phyloP scores from a whole-genome alignment of 73 alveolate genomes.

The Paramecium bursaria region DNA sequence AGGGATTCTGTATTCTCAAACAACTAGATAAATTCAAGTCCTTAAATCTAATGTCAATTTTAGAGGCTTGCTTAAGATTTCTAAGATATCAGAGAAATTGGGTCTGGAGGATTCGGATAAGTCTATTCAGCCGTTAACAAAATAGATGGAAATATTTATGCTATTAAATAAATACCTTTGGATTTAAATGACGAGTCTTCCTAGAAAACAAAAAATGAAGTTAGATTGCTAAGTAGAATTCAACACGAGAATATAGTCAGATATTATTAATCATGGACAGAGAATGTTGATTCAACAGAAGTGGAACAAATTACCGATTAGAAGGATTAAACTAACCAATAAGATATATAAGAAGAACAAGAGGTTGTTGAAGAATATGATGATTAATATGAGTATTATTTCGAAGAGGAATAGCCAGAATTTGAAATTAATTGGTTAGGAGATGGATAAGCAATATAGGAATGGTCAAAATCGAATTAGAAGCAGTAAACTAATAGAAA shows the following conservation, averaged over 20 bases:
- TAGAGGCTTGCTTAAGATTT: constrained; percentile 54
- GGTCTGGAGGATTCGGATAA: constrained; percentile 75
- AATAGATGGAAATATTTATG: constrained; percentile 71
- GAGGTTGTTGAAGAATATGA: background rate
- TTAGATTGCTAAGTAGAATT: constrained; percentile 63
- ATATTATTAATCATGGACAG: constrained; percentile 66
- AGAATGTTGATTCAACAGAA: background rate
- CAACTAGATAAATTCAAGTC: no score
- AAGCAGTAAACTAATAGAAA: background rate
- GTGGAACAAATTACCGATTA: background rate
- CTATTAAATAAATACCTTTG: constrained; percentile 65
- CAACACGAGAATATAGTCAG: constrained; percentile 72
- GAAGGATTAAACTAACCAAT: background rate
- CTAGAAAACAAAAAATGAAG: constrained; percentile 70
- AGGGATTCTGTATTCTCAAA: no score
- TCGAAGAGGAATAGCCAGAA: background rate
- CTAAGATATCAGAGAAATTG: constrained; percentile 60
- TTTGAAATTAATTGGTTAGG: background rate
- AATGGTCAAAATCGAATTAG: background rate
- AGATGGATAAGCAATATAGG: background rate
- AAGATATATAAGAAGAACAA: constrained; percentile 21
- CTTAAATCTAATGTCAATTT: no score
- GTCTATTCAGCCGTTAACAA: constrained; percentile 71
- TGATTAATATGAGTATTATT: background rate
- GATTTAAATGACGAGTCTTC: constrained; percentile 58